phyloP scores from a whole-genome alignment of 345 rosid species.

The Gossypium rotundifolium region DNA sequence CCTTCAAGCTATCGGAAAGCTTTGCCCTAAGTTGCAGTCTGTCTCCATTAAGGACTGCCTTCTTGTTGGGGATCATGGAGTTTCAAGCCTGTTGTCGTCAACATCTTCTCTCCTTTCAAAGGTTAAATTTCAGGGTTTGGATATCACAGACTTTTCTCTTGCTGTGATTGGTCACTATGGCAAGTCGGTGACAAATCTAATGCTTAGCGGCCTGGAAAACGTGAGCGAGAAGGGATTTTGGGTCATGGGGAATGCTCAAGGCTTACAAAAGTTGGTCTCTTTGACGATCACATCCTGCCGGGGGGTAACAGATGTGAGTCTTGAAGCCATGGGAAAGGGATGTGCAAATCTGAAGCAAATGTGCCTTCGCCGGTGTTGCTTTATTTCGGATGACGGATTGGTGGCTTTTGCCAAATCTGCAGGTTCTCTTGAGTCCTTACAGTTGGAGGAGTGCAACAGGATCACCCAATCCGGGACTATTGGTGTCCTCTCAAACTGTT shows the following conservation, averaged over 20 bases:
- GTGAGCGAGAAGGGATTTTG: constrained; percentile 76
- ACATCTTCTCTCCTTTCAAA: constrained; percentile 38
- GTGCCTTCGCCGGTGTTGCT: constrained; percentile 52
- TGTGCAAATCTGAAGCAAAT: constrained; percentile 55
- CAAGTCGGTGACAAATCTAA: constrained; percentile 39
- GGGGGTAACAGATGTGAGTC: constrained; percentile 60
- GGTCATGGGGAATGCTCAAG: constrained; percentile 77
- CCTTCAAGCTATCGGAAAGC: constrained; percentile 52
- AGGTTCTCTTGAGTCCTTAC: constrained; percentile 58
- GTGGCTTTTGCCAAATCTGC: constrained; percentile 42
- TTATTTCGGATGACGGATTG: constrained; percentile 57
- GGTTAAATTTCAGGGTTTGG: constrained; percentile 64
- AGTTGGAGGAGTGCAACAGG: constrained; percentile 61
- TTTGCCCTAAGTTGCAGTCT: constrained; percentile 42
- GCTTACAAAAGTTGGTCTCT: constrained; percentile 44
- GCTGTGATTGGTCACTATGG: constrained; percentile 78
- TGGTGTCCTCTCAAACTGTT: constrained; percentile 41
- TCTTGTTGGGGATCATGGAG: constrained; percentile 69
- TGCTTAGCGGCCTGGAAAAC: constrained; percentile 41
- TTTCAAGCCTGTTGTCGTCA: constrained; percentile 52
- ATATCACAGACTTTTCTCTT: constrained; percentile 69
- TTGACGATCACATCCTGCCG: constrained; percentile 51
- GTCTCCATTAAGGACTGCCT: constrained; percentile 63
- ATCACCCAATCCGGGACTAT: constrained; percentile 43
- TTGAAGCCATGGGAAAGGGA: constrained; percentile 55